Evolutionary conservation across 441 rosid genomes (phyloP), one percentile per base, ranked within the genome.

Genomic region (Arabidopsis lyrata): DNA sequence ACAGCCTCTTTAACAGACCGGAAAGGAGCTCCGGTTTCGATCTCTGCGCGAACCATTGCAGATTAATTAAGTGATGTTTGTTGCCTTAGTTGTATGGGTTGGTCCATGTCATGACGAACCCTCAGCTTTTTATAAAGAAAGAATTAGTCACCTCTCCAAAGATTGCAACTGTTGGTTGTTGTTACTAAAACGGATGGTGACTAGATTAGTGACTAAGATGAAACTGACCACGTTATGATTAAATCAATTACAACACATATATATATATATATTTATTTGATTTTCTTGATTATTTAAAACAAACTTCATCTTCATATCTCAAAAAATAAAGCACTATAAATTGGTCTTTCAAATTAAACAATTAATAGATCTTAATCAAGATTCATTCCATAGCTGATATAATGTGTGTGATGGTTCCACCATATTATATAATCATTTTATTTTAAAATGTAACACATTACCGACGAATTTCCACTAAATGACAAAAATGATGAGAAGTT

Each of bases 1-100:
- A 87, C 86, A 0, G 91, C 94, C 59, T 89, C 94, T 65, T 77
- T 87, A 53, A 89, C 94, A 0, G 94, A 89, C 71, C 79, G 81
- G 80, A 89, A 89, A 1, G 91, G 91, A 5, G 86, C 80, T 77
- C 87, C 65, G 0, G 90, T 89, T 45, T 89, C 91, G 34, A 89
- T 87, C 72, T 84, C 86, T 0, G 82, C 94, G 2, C 87, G 68
- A 41, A 88, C 92, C 55, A 75, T 60, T 5, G 78, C 75, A 56
- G 45, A 41, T 41, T 49, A 18, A 41, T 41, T 49, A 18, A 58
- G 7, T 10, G 14, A 39, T 41, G 39, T 49, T 27, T 59, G 15
- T 66, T 66, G 56, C 27, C 29, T 60, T 14, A 11, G 69, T 42
- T 61, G 41, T 60, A 61, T 62, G 58, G 13, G 55, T 75, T 74